Percentiles rank a stretch among this genome's conserved stretches.
Conservation (phyloP, 1,284 basidiomycete genomes). For the Tetrapyrgos nigripes region DNA sequence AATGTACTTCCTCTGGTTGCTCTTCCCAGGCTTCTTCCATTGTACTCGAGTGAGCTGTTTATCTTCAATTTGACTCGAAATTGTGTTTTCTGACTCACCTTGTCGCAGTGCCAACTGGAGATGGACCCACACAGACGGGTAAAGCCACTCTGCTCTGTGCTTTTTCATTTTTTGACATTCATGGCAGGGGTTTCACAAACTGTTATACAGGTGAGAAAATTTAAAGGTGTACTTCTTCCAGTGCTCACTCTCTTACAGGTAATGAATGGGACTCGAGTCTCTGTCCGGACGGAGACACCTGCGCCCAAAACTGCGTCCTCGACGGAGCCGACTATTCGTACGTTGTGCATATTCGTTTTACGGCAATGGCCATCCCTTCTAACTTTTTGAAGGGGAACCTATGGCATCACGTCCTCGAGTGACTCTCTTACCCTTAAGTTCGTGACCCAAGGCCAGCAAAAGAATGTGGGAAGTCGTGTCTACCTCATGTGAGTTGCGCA, state of each 20-base stretch:
- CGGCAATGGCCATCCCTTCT: slow-evolving; percentile 6
- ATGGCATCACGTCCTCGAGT: slow-evolving; percentile 51
- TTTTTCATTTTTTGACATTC: no score
- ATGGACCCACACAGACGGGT: slow-evolving; percentile 53
- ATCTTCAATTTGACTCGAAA: slow-evolving; percentile 32
- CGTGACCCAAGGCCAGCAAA: slow-evolving; percentile 42
- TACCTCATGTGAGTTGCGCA: no score
- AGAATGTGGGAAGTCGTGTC: slow-evolving; percentile 57
- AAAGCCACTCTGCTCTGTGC: no score
- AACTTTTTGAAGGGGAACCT: slow-evolving; percentile 32
- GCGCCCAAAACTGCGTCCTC: slow-evolving; percentile 59
- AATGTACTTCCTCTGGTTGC: slow-evolving; percentile 50
- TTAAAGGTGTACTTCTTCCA: no score
- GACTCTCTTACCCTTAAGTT: slow-evolving; percentile 58
- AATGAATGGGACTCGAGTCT: slow-evolving; percentile 55
- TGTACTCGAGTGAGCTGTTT: slow-evolving; percentile 37
- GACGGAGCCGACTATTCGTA: slow-evolving; percentile 63
- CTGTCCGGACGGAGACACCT: slow-evolving; percentile 45
- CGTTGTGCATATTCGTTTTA: slow-evolving; percentile 27
- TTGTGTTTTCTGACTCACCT: neutral
- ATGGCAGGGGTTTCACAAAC: slow-evolving; percentile 53
- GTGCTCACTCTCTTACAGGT: no score
- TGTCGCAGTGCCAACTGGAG: no score
- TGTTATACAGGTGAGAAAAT: no score
- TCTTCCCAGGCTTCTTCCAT: slow-evolving; percentile 39